Evolutionary conservation across 768 basidiomycete species (phyloP), one percentile per base, ranked within the genome.

Genomic region (Phanerochaete carnosa): DNA sequence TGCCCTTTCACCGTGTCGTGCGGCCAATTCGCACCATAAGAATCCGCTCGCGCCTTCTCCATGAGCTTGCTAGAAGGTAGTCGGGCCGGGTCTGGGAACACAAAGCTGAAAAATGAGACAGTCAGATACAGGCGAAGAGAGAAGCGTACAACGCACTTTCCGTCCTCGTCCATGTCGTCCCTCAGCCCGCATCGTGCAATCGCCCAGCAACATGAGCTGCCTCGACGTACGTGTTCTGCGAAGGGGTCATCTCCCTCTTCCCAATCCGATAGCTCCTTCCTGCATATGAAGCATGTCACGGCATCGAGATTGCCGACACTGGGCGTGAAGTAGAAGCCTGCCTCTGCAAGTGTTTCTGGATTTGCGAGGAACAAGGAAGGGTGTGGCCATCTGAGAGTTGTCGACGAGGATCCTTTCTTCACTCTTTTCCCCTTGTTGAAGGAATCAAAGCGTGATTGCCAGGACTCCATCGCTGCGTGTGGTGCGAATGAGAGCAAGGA

Each of bases 311-410:
- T 86, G 25, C 85, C 83, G 60, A 77, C 75, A 64, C 82, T 83
- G 0, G 92, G 92, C 63, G 79, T 79, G 74, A 81, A 95, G 79
- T 85, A 95, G 76, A 96, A 98, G 9, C 95, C 95, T 2, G 95
- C 95, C 64, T 89, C 86, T 1, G 95, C 89, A 16, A 98, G 84
- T 3, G 83, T 79, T 56, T 80, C 74, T 1, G 95, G 87, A 54
- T 84, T 94, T 49, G 95, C 88, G 54, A 76, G 74, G 71, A 85
- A 91, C 19, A 76, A 66, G 0, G 72, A 45, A 0, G 89, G 82
- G 65, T 95, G 91, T 0, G 94, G 89, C 92, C 94, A 98, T 74
- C 85, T 89, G 51, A 77, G 58, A 43, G 75, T 65, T 0, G 75
- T 76, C 1, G 84, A 76, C 35, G 80, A 79, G 9, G 76, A 68